phyloP scores from a whole-genome alignment of 2,329 filamentous ascomycete genomes.

The Fusarium praegraminearum region DNA sequence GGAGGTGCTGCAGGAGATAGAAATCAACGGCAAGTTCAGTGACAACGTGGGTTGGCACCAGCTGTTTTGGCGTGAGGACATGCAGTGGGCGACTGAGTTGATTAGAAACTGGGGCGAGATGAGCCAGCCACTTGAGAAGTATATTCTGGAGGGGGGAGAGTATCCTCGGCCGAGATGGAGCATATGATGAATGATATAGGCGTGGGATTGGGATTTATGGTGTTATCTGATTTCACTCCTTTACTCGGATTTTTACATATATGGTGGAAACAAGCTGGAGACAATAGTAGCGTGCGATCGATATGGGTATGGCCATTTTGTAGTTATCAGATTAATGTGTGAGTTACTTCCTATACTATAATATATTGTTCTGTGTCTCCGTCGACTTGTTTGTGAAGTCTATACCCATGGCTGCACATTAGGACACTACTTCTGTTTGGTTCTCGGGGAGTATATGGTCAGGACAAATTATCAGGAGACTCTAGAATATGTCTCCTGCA shows the following conservation, averaged over 20 bases:
- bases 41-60: slow-evolving; percentile 35
- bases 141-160: slow-evolving; percentile 35
- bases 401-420: not conserved
- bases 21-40: slow-evolving; percentile 23
- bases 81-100: not conserved
- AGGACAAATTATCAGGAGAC: not conserved
- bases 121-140: slow-evolving; percentile 28
- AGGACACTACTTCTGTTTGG: no score
- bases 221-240: not conserved
- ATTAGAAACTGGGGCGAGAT: slow-evolving; percentile 5
- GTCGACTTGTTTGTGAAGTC: not conserved
- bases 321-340: not conserved
- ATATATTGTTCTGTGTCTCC: not conserved
- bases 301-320: not conserved
- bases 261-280: not conserved
- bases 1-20: slow-evolving; percentile 13
- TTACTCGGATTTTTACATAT: not conserved
- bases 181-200: not conserved
- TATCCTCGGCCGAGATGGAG: slow-evolving; percentile 31
- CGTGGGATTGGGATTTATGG: not conserved
- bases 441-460: not conserved
- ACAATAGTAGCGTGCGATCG: not conserved
- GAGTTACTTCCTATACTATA: not conserved
- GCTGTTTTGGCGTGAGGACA: slow-evolving; percentile 15
- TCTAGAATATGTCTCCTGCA: not conserved